Base-by-base conservation (phyloP, 2,329 filamentous ascomycete species). In the Paecilomyces niveus region DNA sequence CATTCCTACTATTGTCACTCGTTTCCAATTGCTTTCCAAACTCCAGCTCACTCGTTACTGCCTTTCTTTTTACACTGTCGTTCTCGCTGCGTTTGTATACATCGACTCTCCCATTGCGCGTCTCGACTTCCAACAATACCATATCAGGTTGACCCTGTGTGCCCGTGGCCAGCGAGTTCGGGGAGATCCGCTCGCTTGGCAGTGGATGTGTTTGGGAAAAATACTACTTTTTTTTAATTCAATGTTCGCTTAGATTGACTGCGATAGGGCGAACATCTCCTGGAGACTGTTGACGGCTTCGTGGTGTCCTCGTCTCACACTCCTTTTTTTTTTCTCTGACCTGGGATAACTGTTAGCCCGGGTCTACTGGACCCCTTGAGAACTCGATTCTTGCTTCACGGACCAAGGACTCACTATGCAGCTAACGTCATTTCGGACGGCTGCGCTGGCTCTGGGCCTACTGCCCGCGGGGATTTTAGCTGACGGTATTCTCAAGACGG, bases 401-500 rank as follows among this genome's bases (percentile, higher is more conserved):
- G 45, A 33, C 21, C 18, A 54, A 45, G 55, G 24, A 52, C 57
- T 24, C 59, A 59, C 61, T 15, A 70, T 74, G 72, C 63, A 67
- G 62, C n/a, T 39, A 63, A 60, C 54, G 56, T 60, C 65, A 54
- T 66, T 55, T 55, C 54, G 58, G 29, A 56, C 53, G 11, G 31
- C 64, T 58, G 63, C 67, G 50, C 56, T 70, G 55, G 65, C 65
- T 33, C 61, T 72, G 63, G 64, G 63, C 59, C 55, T 69, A 22
- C 57, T 69, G 45, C 66, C 71, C 53, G 31, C 61, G 52, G 65
- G 66, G 22, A 87, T 82, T 57, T 71, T 89, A 59, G 89, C 84
- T 58, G 81, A 78, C 61, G 86, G 93, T 65, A 80, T 95, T 59
- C 83, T 99, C 59, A 84, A 87, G 70, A 97, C 92, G 24, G 84